Percentiles rank a stretch among this genome's conserved stretches.
phyloP scores from a whole-genome alignment of 257 asterid species.

The Galeopsis tetrahit region DNA sequence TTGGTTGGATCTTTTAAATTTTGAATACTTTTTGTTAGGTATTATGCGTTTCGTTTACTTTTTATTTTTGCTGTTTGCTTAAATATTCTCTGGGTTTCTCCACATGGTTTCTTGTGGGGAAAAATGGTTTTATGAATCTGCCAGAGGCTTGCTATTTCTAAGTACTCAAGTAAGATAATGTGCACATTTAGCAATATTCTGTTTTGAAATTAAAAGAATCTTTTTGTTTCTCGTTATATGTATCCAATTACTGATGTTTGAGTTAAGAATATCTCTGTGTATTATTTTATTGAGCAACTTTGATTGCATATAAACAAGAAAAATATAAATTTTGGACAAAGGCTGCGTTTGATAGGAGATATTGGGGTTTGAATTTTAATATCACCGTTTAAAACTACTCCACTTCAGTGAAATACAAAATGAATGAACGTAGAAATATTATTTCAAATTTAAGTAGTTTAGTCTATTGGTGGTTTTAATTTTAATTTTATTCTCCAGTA shows the following conservation, averaged over 20 bases:
- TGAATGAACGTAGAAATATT: no score
- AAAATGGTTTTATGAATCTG: neutral
- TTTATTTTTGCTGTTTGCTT: neutral
- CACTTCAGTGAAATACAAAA: no score
- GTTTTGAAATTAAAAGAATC: neutral
- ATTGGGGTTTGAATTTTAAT: no score
- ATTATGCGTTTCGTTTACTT: neutral
- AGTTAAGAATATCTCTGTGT: neutral
- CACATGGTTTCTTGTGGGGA: neutral
- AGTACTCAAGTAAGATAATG: neutral
- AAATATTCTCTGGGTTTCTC: neutral
- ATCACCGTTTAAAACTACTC: no score
- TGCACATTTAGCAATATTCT: neutral
- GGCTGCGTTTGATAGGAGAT: no score
- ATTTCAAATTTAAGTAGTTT: no score
- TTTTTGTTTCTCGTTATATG: neutral
- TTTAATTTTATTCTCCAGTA: no score
- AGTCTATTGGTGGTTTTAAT: no score
- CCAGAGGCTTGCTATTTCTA: neutral
- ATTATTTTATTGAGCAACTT: neutral
- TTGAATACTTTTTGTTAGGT: constrained; percentile 20
- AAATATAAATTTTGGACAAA: no score
- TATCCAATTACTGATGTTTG: neutral
- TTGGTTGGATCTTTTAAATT: constrained; percentile 18
- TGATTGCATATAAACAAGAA: no score